These are phyloP conservation scores for Sporothrix inflata DNA, from an alignment of 2,329 filamentous ascomycete genomes.

Conservation along the genomic window DNA sequence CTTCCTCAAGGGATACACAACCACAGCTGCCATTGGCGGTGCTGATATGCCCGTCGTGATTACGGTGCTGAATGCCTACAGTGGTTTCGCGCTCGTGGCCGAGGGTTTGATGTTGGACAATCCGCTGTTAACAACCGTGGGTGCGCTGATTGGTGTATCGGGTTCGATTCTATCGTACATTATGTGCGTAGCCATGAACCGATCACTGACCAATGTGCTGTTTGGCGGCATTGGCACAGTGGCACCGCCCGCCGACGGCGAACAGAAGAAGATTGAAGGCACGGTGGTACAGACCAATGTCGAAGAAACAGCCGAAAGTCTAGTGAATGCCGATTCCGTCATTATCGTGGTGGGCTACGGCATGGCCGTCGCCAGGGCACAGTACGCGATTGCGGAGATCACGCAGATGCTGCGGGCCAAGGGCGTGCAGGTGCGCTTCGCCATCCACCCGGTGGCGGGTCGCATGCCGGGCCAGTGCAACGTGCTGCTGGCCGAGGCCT, in stretches of 20 bases:
- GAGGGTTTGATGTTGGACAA: slow-evolving; percentile 94
- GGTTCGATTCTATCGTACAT: slow-evolving; percentile 89
- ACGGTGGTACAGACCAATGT: slow-evolving; percentile 76
- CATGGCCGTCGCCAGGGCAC: slow-evolving; percentile 92
- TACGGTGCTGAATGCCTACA: slow-evolving; percentile 88
- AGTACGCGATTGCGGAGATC: slow-evolving; percentile 87
- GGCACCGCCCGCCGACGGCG: slow-evolving; percentile 61
- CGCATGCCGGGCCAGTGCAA: slow-evolving; percentile 95
- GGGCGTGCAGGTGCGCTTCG: slow-evolving; percentile 82
- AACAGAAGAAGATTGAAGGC: slow-evolving; percentile 79
- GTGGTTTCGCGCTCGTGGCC: slow-evolving; percentile 85
- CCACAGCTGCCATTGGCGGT: slow-evolving; percentile 86
- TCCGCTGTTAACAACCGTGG: slow-evolving; percentile 79
- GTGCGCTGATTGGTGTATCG: slow-evolving; percentile 83
- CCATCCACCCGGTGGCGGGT: slow-evolving; percentile 87
- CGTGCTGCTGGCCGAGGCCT: slow-evolving; percentile 83
- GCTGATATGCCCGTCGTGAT: slow-evolving; percentile 94
- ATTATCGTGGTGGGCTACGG: slow-evolving; percentile 92
- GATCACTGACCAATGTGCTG: slow-evolving; percentile 83
- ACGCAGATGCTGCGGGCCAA: slow-evolving; percentile 72
- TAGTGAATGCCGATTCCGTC: slow-evolving; percentile 77
- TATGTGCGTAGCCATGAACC: slow-evolving; percentile 88
- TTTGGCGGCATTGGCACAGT: slow-evolving; percentile 70
- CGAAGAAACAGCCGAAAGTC: slow-evolving; percentile 77
- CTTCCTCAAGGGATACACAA: slow-evolving; percentile 85